Evolutionary conservation across 2,329 filamentous ascomycete species (phyloP).

Genomic region (Aureobasidium sp.): DNA sequence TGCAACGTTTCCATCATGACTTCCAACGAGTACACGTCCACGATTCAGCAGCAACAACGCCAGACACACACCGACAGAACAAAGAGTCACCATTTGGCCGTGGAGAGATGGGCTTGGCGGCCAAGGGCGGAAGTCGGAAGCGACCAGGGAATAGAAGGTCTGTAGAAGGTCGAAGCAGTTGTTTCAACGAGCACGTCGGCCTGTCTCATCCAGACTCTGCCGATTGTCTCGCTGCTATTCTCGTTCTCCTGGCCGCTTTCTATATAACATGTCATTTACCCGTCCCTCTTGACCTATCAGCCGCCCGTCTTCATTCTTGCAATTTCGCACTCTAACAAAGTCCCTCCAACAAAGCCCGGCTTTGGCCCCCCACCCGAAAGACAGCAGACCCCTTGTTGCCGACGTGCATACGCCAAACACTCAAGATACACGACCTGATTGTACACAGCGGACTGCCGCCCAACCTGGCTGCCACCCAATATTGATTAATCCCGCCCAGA

Average conservation of each 20-base stretch:
- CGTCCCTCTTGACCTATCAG: background rate
- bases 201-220: background rate
- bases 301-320: background rate
- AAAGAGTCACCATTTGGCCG: background rate
- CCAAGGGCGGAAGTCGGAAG: conserved; percentile 1
- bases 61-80: conserved; percentile 4
- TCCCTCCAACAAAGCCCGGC: background rate
- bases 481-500: background rate
- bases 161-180: background rate
- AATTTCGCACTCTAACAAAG: background rate
- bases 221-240: background rate
- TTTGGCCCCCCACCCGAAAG: background rate
- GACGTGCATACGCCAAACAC: conserved; percentile 4
- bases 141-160: background rate
- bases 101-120: background rate
- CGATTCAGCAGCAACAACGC: background rate
- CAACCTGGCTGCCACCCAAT: background rate
- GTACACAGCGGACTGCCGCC: background rate
- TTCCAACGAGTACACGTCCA: background rate
- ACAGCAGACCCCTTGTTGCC: background rate
- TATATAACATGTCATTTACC: background rate
- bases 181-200: background rate
- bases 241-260: background rate
- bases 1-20: background rate
- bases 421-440: background rate